phyloP scores from a whole-genome alignment of 805 yeast genomes.

The Metschnikowia orientalis region DNA sequence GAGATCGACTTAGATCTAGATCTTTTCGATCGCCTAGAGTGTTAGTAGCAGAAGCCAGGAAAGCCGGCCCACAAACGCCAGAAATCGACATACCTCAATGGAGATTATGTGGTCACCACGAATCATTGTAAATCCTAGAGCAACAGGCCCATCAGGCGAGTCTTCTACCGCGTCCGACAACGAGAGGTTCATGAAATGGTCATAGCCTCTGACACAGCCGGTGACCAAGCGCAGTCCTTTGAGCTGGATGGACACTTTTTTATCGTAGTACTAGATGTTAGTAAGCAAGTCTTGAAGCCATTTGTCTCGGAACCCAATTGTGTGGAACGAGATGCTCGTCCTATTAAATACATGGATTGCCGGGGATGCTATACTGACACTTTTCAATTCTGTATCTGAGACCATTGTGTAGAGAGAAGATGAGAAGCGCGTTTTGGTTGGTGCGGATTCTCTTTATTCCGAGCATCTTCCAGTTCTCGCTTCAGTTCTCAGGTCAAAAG shows the following conservation, averaged over 20 bases:
- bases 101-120: constrained; percentile 78
- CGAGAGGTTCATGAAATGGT: constrained; percentile 70
- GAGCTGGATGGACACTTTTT: constrained; percentile 65
- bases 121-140: constrained; percentile 66
- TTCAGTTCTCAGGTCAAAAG: too few relatives aligned
- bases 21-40: constrained; percentile 10
- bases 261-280: constrained; percentile 63
- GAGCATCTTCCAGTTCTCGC: too few relatives aligned
- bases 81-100: constrained; percentile 63
- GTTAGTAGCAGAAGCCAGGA: constrained; percentile 5
- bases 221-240: constrained; percentile 74
- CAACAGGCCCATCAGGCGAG: constrained; percentile 44
- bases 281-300: constrained; percentile 12
- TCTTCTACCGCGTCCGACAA: constrained; percentile 66
- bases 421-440: too few relatives aligned
- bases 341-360: too few relatives aligned
- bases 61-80: too few relatives aligned
- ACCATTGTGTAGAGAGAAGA: too few relatives aligned
- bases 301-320: too few relatives aligned
- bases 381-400: constrained; percentile 58
- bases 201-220: constrained; percentile 86
- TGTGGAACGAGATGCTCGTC: too few relatives aligned
- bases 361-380: constrained; percentile 39
- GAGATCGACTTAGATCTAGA: constrained; percentile 3
- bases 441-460: background rate